A percentile compares a stretch with the other conserved stretches of the same genome.
These are phyloP conservation scores for Cocos nucifera DNA, from an alignment of 176 grass and related monocot species.

Conservation along the genomic window DNA sequence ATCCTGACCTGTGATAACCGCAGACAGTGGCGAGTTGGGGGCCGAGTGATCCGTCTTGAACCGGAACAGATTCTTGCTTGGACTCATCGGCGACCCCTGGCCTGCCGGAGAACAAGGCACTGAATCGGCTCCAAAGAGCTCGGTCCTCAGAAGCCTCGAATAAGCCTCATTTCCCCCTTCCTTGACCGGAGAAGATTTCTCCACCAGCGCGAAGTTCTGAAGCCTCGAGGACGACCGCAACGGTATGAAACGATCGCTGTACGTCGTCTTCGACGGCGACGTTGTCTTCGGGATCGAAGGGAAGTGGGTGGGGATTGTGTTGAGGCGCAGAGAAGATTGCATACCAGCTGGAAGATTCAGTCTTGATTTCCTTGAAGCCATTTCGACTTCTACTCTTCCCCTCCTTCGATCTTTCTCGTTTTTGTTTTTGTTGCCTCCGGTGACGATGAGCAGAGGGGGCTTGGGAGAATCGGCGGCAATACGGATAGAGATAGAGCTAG, in stretches of 20 bases:
- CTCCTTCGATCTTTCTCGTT: background rate
- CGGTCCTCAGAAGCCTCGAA: constrained; percentile 64
- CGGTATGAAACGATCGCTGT: constrained; percentile 93
- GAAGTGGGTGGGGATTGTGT: constrained; percentile 24
- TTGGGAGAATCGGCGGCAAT: too few relatives aligned
- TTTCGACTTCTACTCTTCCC: background rate
- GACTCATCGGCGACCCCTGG: constrained; percentile 39
- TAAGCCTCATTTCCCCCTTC: constrained; percentile 53
- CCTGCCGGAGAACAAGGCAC: constrained; percentile 3
- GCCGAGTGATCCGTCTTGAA: constrained; percentile 72
- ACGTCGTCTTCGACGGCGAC: constrained; percentile 72
- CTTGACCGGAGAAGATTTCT: constrained; percentile 36
- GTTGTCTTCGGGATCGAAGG: constrained; percentile 59
- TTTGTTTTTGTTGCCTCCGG: too few relatives aligned
- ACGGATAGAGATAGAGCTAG: too few relatives aligned
- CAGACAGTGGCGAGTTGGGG: constrained; percentile 52
- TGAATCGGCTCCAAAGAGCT: constrained; percentile 60
- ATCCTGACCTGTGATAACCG: constrained; percentile 12
- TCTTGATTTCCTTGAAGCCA: constrained; percentile 33
- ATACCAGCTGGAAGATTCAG: constrained; percentile 78
- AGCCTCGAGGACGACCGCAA: constrained; percentile 85
- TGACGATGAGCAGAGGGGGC: too few relatives aligned
- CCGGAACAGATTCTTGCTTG: constrained; percentile 81
- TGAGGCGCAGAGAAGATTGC: constrained; percentile 55
- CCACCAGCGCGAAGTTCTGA: constrained; percentile 71